Conservation (phyloP, 768 basidiomycete species). For the Leccinum variicolor region DNA sequence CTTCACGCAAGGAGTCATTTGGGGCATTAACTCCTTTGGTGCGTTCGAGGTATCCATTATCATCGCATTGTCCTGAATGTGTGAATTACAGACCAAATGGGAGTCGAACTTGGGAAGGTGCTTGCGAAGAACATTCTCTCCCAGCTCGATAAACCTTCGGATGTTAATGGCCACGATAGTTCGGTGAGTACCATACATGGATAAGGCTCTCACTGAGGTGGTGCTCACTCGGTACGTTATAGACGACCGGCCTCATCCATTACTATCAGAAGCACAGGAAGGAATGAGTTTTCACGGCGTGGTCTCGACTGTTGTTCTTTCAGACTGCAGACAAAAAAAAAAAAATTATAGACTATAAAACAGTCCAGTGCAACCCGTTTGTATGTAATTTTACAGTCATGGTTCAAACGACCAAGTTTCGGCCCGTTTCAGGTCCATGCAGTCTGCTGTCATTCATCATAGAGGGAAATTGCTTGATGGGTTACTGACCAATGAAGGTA, state of each 20-base stretch:
- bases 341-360: slow-evolving; percentile 2
- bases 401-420: background rate
- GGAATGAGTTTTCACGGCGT: slow-evolving; percentile 42
- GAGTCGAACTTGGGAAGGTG: slow-evolving; percentile 96
- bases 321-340: background rate
- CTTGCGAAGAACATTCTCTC: slow-evolving; percentile 94
- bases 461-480: no score
- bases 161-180: slow-evolving; percentile 86
- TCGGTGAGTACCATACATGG: slow-evolving; percentile 43
- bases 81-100: slow-evolving; percentile 83
- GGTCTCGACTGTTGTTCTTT: background rate
- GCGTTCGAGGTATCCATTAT: slow-evolving; percentile 16
- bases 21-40: slow-evolving; percentile 99
- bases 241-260: slow-evolving; percentile 96
- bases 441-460: background rate
- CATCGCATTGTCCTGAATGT: background rate
- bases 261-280: slow-evolving; percentile 91
- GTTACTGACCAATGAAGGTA: background rate
- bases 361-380: background rate
- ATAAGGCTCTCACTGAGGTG: background rate
- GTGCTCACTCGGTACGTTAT: slow-evolving; percentile 7
- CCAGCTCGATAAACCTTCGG: slow-evolving; percentile 75
- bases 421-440: background rate
- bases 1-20: slow-evolving; percentile 94
- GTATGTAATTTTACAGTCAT: slow-evolving; percentile 13